Base-by-base conservation (phyloP, 1,284 basidiomycete genomes). In the Cerrena zonata region DNA sequence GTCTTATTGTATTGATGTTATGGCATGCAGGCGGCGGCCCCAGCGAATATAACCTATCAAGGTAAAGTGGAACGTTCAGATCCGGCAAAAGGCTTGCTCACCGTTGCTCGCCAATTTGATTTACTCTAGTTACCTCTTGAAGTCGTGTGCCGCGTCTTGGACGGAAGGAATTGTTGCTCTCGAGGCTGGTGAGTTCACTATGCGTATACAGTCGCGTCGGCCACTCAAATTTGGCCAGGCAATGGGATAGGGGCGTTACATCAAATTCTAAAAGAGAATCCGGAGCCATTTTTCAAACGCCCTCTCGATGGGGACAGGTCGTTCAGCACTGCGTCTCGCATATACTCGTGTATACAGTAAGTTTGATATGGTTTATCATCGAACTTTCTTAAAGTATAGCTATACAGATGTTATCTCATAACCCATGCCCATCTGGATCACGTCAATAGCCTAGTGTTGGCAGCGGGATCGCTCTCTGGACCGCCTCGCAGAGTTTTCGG, bases 391-490 rank as follows among this genome's bases (percentile, higher is more conserved):
- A n/a, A 4, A 26, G 38, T 22, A 34, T 37, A 5, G 22, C 27
- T 30, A n/a, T 50, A 5, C 61, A 86, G 86, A 53, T 82, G 78
- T 53, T 91, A 83, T 59, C 74, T 92, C 50, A 72, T 92, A 57
- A 85, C 85, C 3, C 90, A 92, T 66, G 82, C 86, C 2, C 90
- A 93, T 64, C 68, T 93, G 22, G 90, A 93, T 68, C 91, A 93
- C 64, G 77, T 91, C 53, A 79, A 74, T 56, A 82, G 87, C 48
- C 73, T 92, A 22, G 77, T 91, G 34, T 68, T 93, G 45, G 81
- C 84, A 2, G 88, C 88, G 18, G 90, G 90, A 42, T 80, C 85
- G 4, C 62, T 86, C 15, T 64, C 68, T n/a, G 84, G 84, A 13
- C 62, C 69, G 34, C 75, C 81, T 34, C 86, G 86, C 60, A 77